These are phyloP conservation scores for Heliocybe sulcata DNA, from an alignment of 1,284 basidiomycete species.

Conservation along the genomic window DNA sequence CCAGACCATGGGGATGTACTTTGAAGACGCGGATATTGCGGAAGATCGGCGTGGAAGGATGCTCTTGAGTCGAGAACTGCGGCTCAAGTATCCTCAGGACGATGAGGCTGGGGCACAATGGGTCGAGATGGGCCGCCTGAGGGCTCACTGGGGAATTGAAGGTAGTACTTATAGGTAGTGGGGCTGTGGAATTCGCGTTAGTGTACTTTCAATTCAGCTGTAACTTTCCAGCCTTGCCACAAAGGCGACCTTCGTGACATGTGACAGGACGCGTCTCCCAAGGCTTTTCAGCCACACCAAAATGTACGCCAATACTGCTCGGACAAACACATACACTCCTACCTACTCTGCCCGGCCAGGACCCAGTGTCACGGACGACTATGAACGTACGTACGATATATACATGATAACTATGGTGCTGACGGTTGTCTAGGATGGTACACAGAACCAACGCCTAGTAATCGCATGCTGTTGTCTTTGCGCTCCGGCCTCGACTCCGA, in stretches of 20 bases:
- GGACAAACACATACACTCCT: not conserved
- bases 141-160: no score
- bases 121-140: slow-evolving; percentile 2
- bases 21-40: slow-evolving; percentile 19
- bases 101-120: slow-evolving; percentile 13
- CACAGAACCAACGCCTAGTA: slow-evolving; percentile 61
- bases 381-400: slow-evolving; percentile 50
- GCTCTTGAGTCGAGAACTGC: slow-evolving; percentile 24
- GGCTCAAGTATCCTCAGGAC: slow-evolving; percentile 26
- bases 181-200: no score
- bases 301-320: not conserved
- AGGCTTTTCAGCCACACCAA: not conserved
- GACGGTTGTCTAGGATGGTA: slow-evolving; percentile 58
- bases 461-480: slow-evolving; percentile 77
- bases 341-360: slow-evolving; percentile 12
- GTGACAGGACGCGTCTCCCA: not conserved
- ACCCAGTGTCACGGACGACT: slow-evolving; percentile 61
- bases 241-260: no score
- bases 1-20: slow-evolving; percentile 18
- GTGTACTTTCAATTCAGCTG: no score
- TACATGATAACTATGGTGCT: slow-evolving; percentile 6
- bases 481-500: slow-evolving; percentile 71
- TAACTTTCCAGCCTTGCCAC: no score
- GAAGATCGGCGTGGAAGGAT: slow-evolving; percentile 17
- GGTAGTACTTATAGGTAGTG: no score